Evolutionary conservation across 78 protist genomes (phyloP).

Genomic region (Planoprotostelium fungivorum): DNA sequence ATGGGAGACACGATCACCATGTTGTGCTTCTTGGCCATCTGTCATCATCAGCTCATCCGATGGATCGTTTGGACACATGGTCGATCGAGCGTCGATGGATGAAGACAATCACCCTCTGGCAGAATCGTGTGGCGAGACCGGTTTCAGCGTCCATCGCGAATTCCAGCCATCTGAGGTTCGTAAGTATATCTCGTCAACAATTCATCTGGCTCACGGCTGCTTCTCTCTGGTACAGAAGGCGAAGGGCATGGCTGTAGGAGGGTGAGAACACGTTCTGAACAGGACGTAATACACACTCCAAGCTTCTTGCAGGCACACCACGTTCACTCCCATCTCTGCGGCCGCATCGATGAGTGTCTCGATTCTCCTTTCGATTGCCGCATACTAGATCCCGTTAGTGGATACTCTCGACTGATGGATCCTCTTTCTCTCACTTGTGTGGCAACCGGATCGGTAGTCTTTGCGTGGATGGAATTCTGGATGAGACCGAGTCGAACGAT

Average conservation of each 20-base stretch:
- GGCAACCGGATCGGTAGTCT: slow-evolving; percentile 75
- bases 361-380: slow-evolving; percentile 66
- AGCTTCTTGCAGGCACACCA: slow-evolving; percentile 92
- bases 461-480: slow-evolving; percentile 76
- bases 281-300: slow-evolving; percentile 64
- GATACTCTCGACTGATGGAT: no score
- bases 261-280: background rate
- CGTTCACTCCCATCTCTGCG: slow-evolving; percentile 78
- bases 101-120: slow-evolving; percentile 22
- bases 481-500: slow-evolving; percentile 81
- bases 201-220: slow-evolving; percentile 41
- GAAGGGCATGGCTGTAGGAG: slow-evolving; percentile 70
- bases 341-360: slow-evolving; percentile 81
- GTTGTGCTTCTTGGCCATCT: slow-evolving; percentile 71
- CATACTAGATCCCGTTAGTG: slow-evolving; percentile 15
- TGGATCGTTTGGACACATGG: no score
- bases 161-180: slow-evolving; percentile 65
- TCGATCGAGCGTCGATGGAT: background rate
- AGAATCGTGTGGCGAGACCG: slow-evolving; percentile 69
- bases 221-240: slow-evolving; percentile 93
- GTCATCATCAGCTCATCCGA: background rate
- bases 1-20: slow-evolving; percentile 93
- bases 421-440: no score
- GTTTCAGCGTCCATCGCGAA: slow-evolving; percentile 80
- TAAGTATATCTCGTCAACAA: background rate